phyloP scores from a whole-genome alignment of 768 basidiomycete species.

The Dentipellis sp. region DNA sequence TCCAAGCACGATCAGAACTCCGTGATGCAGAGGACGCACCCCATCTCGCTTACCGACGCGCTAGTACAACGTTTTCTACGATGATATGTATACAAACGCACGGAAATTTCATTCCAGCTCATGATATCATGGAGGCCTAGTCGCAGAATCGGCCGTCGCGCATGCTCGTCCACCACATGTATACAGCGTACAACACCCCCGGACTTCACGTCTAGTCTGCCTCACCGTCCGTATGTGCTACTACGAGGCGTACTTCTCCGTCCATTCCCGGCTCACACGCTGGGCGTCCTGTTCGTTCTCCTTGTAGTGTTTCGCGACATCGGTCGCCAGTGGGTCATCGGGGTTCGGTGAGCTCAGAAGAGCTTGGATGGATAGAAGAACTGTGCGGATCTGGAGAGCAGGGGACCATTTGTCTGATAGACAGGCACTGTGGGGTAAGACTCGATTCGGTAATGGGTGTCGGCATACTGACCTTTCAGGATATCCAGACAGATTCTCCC shows the following conservation, averaged over 20 bases:
- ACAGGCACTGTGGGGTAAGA: not conserved
- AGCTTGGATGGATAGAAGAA: constrained; percentile 95
- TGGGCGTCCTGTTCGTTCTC: constrained; percentile 93
- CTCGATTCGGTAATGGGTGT: not conserved
- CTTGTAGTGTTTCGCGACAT: constrained; percentile 98
- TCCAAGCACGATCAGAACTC: too few relatives aligned
- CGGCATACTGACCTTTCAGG: constrained; percentile 63
- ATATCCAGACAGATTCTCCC: constrained; percentile 98
- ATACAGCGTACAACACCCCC: not conserved
- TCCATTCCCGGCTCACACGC: constrained; percentile 92
- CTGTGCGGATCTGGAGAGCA: constrained; percentile 96
- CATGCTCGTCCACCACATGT: too few relatives aligned
- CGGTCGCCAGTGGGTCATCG: constrained; percentile 89
- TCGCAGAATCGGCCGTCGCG: not conserved
- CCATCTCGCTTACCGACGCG: not conserved
- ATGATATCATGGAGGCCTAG: not conserved
- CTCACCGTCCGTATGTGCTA: not conserved
- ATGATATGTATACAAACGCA: not conserved
- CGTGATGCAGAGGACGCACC: too few relatives aligned
- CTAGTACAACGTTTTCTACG: not conserved
- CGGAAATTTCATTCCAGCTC: not conserved
- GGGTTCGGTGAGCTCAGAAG: constrained; percentile 94
- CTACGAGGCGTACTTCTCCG: constrained; percentile 67
- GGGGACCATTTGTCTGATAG: constrained; percentile 97
- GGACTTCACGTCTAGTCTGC: not conserved